Base-by-base conservation (phyloP, 2,329 filamentous ascomycete genomes). In the Sporothrix humicola region DNA sequence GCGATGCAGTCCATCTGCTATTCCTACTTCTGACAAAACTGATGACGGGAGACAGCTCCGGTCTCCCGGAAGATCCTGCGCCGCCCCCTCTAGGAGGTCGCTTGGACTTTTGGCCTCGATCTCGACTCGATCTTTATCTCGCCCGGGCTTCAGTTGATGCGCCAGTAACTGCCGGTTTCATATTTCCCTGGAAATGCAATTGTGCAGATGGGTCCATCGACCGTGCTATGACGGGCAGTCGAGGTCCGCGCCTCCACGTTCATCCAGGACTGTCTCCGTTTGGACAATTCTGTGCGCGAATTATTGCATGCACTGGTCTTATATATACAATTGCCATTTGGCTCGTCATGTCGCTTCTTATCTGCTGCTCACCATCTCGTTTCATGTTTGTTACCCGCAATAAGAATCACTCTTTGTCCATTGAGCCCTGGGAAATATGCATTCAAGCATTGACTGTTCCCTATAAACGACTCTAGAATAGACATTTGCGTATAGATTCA, bases 1-100 rank as follows among this genome's bases (percentile, higher is more conserved):
- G 56, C 31, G 5, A 48, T 42, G 31, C 26, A 69, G 3, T n/a
- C 3, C 15, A 12, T 17, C n/a, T 31, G 17, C 17, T 15, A 44
- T 46, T 10, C 6, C 46, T 59, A n/a, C n/a, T n/a, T n/a, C n/a
- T n/a, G n/a, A n/a, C 31, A 5, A 37, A 3, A 37, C 31, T 37
- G 31, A 3, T 37, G 31, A 37, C 31, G 31, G 31, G 31, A 3
- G 2, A 37, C 12, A 37, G 26, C 56, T 65, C 37, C 37, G 59
- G 59, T 65, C 59, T 65, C 15, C 37, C 59, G 59, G 37, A 65
- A 10, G 59, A 44, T 65, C 59, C 37, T 65, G 59, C 59, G 37
- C 59, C 59, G 37, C 59, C 59, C 37, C 59, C 59, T 46, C 37
- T n/a, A 37, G 59, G n/a, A 46, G 31, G 15, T 20, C 31, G 58